Percentiles rank a stretch among this genome's conserved stretches.
Evolutionary conservation across 1,284 basidiomycete species (phyloP).

Genomic region (Cutaneotrichosporon daszewskae): DNA sequence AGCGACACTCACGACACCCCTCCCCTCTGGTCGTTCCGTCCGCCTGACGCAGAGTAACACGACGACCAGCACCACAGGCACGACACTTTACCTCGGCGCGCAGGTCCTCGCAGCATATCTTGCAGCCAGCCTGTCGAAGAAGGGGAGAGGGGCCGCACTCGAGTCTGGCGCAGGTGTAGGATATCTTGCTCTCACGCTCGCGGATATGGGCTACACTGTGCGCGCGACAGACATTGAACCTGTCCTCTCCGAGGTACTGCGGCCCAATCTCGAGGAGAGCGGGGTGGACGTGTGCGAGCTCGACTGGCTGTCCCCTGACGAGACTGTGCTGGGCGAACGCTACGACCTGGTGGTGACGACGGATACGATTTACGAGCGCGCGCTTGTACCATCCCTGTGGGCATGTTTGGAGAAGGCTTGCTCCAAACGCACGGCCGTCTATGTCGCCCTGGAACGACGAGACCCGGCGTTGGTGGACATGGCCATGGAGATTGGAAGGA

Average conservation of each 20-base stretch:
- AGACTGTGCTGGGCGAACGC: not conserved
- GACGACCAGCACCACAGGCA: constrained; percentile 59
- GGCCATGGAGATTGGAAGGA: constrained; percentile 54
- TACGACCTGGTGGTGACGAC: constrained; percentile 74
- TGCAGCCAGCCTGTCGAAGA: constrained; percentile 17
- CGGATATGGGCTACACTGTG: constrained; percentile 66
- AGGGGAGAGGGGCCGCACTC: constrained; percentile 49
- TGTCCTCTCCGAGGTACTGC: constrained; percentile 63
- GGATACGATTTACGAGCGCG: constrained; percentile 70
- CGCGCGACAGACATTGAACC: constrained; percentile 70
- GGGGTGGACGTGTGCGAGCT: constrained; percentile 54
- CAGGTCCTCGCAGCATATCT: constrained; percentile 67
- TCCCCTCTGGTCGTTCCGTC: not conserved
- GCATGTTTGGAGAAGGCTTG: constrained; percentile 50
- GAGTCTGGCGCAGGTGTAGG: constrained; percentile 82
- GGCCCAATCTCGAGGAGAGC: constrained; percentile 58
- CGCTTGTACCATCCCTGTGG: constrained; percentile 65
- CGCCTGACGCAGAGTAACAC: not conserved
- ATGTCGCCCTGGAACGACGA: constrained; percentile 68
- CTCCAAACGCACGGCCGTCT: constrained; percentile 46
- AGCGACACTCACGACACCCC: not conserved
- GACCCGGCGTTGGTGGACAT: constrained; percentile 62
- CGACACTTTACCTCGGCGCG: constrained; percentile 79
- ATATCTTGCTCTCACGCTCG: constrained; percentile 64
- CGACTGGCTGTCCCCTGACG: constrained; percentile 50